Evolutionary conservation across 306 rosid genomes (phyloP).

Genomic region (Acacia acuminata): DNA sequence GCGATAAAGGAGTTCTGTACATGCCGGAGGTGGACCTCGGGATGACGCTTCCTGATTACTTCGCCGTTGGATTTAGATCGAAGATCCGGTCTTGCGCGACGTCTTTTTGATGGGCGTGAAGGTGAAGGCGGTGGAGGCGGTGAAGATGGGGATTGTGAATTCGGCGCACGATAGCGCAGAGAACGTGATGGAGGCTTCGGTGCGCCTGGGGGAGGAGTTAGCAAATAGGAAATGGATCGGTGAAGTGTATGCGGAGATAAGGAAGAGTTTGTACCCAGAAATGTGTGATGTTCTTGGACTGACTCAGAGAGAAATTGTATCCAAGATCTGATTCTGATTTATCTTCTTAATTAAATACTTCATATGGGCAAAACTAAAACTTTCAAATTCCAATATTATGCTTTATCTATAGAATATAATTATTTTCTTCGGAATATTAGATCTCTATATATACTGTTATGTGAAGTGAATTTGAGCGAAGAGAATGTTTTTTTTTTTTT

Average conservation of each 20-base stretch:
- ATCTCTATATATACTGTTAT: too few species aligned
- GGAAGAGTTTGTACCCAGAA: conserved; percentile 64
- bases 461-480: too few species aligned
- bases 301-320: background rate
- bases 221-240: conserved; percentile 50
- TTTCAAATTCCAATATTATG: background rate
- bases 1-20: conserved; percentile 57
- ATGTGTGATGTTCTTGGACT: conserved; percentile 41
- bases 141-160: conserved; percentile 56
- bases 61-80: conserved; percentile 35
- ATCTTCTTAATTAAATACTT: too few species aligned
- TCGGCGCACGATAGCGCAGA: conserved; percentile 55
- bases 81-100: conserved; percentile 46
- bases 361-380: too few species aligned
- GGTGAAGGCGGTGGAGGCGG: conserved; percentile 50
- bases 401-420: too few species aligned
- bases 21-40: conserved; percentile 67
- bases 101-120: conserved; percentile 49
- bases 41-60: conserved; percentile 52
- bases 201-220: conserved; percentile 49
- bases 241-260: conserved; percentile 50
- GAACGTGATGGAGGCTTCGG: conserved; percentile 41
- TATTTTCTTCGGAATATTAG: too few species aligned
- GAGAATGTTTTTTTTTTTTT: too few species aligned
- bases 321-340: conserved; percentile 32